Conservation (phyloP, 208 protist genomes). For the Crithidia bombi region DNA sequence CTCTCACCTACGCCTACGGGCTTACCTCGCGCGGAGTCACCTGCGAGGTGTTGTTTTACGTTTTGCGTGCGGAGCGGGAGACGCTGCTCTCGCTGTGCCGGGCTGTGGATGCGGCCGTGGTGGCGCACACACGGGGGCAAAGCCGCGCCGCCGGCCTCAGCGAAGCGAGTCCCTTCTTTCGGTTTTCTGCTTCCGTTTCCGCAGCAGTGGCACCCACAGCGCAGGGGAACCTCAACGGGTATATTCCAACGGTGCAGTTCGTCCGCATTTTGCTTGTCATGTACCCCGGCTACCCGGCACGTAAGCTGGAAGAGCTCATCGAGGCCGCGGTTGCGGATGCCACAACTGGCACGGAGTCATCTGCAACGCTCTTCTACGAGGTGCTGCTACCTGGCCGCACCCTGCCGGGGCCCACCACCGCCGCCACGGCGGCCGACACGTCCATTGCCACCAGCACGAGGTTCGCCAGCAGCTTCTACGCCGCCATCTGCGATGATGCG, state of each 20-base stretch:
- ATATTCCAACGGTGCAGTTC: slow-evolving; percentile 66
- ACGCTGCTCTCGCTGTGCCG: slow-evolving; percentile 62
- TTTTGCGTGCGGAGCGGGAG: slow-evolving; percentile 52
- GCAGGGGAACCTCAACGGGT: slow-evolving; percentile 22
- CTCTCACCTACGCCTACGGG: slow-evolving; percentile 73
- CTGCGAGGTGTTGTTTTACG: slow-evolving; percentile 57
- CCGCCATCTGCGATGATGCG: slow-evolving; percentile 68
- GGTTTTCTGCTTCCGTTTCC: neutral
- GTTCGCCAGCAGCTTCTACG: slow-evolving; percentile 60
- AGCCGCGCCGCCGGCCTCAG: neutral
- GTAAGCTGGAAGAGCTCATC: slow-evolving; percentile 55
- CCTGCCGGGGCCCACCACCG: slow-evolving; percentile 34
- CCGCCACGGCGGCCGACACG: slow-evolving; percentile 36
- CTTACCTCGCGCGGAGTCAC: slow-evolving; percentile 47
- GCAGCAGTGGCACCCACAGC: neutral
- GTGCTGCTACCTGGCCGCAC: slow-evolving; percentile 64
- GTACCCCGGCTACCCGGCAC: slow-evolving; percentile 68
- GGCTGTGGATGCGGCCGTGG: slow-evolving; percentile 38
- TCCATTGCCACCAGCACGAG: slow-evolving; percentile 17
- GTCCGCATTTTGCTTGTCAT: slow-evolving; percentile 60
- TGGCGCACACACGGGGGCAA: neutral
- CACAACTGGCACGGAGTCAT: slow-evolving; percentile 37
- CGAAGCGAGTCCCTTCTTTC: neutral
- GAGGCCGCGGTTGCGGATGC: slow-evolving; percentile 51
- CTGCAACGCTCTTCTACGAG: slow-evolving; percentile 62